A percentile compares a stretch with the other conserved stretches of the same genome.
phyloP scores from a whole-genome alignment of 176 grass and related monocot genomes.

The Pontederia paniculata region DNA sequence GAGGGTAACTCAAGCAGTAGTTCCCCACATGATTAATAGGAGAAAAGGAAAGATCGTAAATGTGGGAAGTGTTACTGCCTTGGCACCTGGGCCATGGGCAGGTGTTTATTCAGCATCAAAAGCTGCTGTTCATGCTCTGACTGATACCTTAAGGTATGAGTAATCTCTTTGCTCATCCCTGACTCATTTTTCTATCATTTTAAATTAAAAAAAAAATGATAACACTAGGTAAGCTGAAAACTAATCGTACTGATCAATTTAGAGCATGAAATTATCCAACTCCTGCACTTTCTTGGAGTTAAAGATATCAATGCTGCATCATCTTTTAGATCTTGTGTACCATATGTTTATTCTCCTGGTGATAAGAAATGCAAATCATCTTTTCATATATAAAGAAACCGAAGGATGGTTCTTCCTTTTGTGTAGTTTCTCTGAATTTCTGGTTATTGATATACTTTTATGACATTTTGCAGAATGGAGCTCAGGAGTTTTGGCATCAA shows the following conservation, averaged over 20 bases:
- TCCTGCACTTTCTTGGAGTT: too few relatives aligned
- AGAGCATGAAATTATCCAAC: too few relatives aligned
- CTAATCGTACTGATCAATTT: too few relatives aligned
- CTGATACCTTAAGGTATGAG: conserved; percentile 65
- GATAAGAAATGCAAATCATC: too few relatives aligned
- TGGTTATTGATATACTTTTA: neutral
- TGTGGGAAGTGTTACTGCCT: conserved; percentile 66
- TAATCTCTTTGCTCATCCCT: neutral
- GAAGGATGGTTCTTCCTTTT: neutral
- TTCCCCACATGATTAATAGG: conserved; percentile 76
- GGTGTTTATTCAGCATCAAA: conserved; percentile 91
- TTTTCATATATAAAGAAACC: too few relatives aligned
- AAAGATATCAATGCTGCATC: too few relatives aligned
- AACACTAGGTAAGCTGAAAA: too few relatives aligned
- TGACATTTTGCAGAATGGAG: conserved; percentile 44
- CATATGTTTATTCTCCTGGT: too few relatives aligned
- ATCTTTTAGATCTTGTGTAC: too few relatives aligned
- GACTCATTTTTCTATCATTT: neutral
- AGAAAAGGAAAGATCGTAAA: conserved; percentile 76
- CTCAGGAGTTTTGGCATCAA: conserved; percentile 60
- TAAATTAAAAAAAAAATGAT: neutral
- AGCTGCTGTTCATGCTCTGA: conserved; percentile 80
- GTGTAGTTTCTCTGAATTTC: neutral
- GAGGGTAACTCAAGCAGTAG: conserved; percentile 78
- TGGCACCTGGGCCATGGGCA: conserved; percentile 93